These are phyloP conservation scores for Trametes cingulata DNA, from an alignment of 768 basidiomycete species.

Conservation along the genomic window DNA sequence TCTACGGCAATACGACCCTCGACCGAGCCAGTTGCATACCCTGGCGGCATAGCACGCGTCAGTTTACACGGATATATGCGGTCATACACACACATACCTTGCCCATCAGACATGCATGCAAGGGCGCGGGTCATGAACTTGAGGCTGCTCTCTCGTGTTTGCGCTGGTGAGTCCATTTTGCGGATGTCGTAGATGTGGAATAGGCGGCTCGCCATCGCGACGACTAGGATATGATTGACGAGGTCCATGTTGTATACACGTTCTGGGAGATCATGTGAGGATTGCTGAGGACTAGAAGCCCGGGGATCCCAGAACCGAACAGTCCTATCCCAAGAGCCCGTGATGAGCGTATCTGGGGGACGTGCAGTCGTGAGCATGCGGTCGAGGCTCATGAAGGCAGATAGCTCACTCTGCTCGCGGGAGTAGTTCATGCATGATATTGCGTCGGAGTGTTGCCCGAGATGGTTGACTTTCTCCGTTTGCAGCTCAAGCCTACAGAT, in stretches of 20 bases:
- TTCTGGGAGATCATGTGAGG: slow-evolving; percentile 70
- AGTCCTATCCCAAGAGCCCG: slow-evolving; percentile 92
- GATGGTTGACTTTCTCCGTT: slow-evolving; percentile 65
- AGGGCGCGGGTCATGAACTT: slow-evolving; percentile 94
- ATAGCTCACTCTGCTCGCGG: slow-evolving; percentile 57
- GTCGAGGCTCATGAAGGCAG: neutral
- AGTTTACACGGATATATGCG: neutral
- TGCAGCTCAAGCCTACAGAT: slow-evolving; percentile 71
- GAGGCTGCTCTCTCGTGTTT: slow-evolving; percentile 87
- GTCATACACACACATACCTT: slow-evolving; percentile 53
- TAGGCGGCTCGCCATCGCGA: slow-evolving; percentile 88
- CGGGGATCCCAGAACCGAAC: slow-evolving; percentile 88
- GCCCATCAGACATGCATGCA: slow-evolving; percentile 90
- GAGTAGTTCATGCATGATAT: slow-evolving; percentile 78
- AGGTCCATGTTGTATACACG: slow-evolving; percentile 85
- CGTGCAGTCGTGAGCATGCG: neutral
- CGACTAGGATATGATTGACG: slow-evolving; percentile 77
- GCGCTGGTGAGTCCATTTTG: slow-evolving; percentile 71
- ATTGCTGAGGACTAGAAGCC: slow-evolving; percentile 53
- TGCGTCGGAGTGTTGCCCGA: slow-evolving; percentile 82
- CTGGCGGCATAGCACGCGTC: slow-evolving; percentile 31
- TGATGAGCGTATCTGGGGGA: slow-evolving; percentile 64
- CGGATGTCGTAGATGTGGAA: slow-evolving; percentile 90
- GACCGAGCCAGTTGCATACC: slow-evolving; percentile 90
- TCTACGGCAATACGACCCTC: slow-evolving; percentile 98